Evolutionary conservation across 1,284 basidiomycete species (phyloP).

Genomic region (Veloboletus limbatus): DNA sequence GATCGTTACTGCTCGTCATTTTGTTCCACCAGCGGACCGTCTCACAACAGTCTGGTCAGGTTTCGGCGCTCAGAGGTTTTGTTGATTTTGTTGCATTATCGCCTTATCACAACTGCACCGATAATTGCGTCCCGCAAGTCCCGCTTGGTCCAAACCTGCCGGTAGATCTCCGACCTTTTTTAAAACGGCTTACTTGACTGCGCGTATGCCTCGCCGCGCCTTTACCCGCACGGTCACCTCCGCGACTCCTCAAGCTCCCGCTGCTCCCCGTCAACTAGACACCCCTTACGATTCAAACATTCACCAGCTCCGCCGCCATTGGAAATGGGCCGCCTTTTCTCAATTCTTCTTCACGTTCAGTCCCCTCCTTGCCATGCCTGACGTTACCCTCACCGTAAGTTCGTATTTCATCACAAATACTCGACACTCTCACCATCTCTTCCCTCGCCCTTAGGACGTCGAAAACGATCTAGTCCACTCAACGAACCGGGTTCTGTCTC

Average conservation of each 20-base stretch:
- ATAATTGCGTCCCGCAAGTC: conserved; percentile 18
- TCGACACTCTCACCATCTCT: conserved; percentile 8
- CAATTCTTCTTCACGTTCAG: conserved; percentile 81
- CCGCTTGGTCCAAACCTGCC: conserved; percentile 25
- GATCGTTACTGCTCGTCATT: conserved; percentile 5
- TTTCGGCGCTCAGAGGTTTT: conserved; percentile 7
- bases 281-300: conserved; percentile 42
- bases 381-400: conserved; percentile 63
- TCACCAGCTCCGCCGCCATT: conserved; percentile 54
- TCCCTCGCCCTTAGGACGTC: conserved; percentile 52
- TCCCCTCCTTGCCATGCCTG: conserved; percentile 59
- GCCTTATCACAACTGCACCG: conserved; percentile 20
- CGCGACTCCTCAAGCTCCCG: conserved; percentile 24
- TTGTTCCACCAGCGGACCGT: conserved; percentile 13
- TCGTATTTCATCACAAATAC: conserved; percentile 7
- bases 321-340: conserved; percentile 83
- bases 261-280: conserved; percentile 26
- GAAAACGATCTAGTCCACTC: conserved; percentile 70
- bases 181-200: conserved; percentile 38
- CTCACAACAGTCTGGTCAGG: conserved; percentile 12
- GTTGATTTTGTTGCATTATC: conserved; percentile 24
- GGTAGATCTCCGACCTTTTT: conserved; percentile 37
- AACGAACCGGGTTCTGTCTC: conserved; percentile 59
- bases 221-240: conserved; percentile 28
- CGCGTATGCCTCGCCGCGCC: conserved; percentile 38